A percentile compares a stretch with the other conserved stretches of the same genome.
Conservation (phyloP, 805 yeast species). For the Starmerella sirachaensis region DNA sequence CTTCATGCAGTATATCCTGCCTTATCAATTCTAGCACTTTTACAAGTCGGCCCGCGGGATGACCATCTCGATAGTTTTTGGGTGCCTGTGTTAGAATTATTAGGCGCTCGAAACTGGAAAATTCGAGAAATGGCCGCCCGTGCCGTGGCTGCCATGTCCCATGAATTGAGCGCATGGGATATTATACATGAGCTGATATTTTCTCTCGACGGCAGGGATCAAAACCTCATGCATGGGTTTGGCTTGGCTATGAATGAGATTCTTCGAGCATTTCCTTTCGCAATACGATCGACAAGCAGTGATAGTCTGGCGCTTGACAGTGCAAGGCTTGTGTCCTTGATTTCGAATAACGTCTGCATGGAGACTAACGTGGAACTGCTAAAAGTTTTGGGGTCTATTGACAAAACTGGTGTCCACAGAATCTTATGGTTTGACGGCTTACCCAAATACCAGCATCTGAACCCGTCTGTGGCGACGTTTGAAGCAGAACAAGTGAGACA, state of each 20-base stretch:
- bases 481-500: constrained; percentile 13
- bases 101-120: constrained; percentile 58
- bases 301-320: background rate
- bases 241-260: constrained; percentile 11
- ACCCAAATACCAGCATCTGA: constrained; percentile 7
- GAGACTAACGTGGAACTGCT: constrained; percentile 17
- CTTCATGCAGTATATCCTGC: constrained; percentile 61
- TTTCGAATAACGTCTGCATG: constrained; percentile 8
- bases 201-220: constrained; percentile 18
- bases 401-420: constrained; percentile 6
- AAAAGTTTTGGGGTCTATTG: constrained; percentile 2
- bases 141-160: constrained; percentile 41
- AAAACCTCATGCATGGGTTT: constrained; percentile 50
- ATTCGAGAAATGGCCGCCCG: constrained; percentile 78
- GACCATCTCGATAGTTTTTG: constrained; percentile 41
- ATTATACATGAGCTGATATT: constrained; percentile 27
- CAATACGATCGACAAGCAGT: no score
- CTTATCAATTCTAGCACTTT: constrained; percentile 54
- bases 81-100: constrained; percentile 36
- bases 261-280: background rate
- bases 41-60: constrained; percentile 47
- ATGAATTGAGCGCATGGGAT: constrained; percentile 24
- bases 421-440: constrained; percentile 5
- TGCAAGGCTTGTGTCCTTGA: background rate
- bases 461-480: constrained; percentile 16